phyloP scores from a whole-genome alignment of 805 yeast genomes.

The Saturnispora silvae region DNA sequence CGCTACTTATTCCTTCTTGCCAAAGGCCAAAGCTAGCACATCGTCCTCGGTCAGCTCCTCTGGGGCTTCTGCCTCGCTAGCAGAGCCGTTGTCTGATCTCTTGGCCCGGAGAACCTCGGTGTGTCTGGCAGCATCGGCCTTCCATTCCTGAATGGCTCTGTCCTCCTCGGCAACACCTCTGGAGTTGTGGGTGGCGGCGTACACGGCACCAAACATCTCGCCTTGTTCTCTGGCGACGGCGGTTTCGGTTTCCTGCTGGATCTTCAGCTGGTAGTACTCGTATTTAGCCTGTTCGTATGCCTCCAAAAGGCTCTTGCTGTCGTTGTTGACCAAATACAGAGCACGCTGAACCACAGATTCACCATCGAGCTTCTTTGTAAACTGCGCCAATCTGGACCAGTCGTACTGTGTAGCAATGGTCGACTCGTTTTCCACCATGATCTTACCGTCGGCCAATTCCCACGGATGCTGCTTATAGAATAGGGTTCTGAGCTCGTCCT shows the following conservation, averaged over 20 bases:
- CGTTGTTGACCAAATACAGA: conserved; percentile 36
- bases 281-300: conserved; percentile 82
- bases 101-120: conserved; percentile 47
- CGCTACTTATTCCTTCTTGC: neutral
- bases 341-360: conserved; percentile 79
- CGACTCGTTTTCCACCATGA: conserved; percentile 66
- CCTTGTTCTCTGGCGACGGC: conserved; percentile 74
- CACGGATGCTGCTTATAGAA: conserved; percentile 95
- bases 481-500: conserved; percentile 72
- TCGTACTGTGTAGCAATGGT: conserved; percentile 36
- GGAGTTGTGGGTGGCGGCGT: conserved; percentile 49
- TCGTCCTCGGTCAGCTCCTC: conserved; percentile 20
- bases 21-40: conserved; percentile 10
- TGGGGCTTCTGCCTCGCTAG: conserved; percentile 17
- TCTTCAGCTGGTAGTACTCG: conserved; percentile 80
- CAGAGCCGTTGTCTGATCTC: conserved; percentile 15
- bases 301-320: conserved; percentile 32
- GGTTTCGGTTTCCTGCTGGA: conserved; percentile 68
- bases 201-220: conserved; percentile 74
- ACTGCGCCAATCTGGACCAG: conserved; percentile 74
- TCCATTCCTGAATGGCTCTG: conserved; percentile 62
- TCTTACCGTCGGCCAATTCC: conserved; percentile 89
- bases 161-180: conserved; percentile 67
- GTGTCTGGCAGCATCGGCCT: conserved; percentile 51
- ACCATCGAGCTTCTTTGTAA: conserved; percentile 71